Evolutionary conservation across 108 stramenopile genomes (phyloP), one percentile per base, ranked within the genome.

Genomic region (Fragilariopsis cylindrus): DNA sequence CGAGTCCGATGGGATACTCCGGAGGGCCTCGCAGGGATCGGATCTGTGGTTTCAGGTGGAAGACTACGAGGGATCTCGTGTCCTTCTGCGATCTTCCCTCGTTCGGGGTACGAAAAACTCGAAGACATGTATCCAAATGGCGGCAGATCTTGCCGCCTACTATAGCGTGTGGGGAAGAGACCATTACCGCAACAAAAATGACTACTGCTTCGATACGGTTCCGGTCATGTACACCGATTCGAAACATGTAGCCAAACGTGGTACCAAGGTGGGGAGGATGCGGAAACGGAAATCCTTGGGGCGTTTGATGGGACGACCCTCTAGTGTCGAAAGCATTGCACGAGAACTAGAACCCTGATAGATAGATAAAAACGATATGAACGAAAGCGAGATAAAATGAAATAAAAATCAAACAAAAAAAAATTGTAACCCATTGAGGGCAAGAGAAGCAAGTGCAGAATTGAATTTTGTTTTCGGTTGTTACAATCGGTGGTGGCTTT

Each of bases 11-110:
- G 70, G 50, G 16, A 55, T 57, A 7, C n/a, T 71, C 7, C 52
- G 70, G 7, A 19, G 70, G 15, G 30, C 42, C 21, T 39, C 70
- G 0, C 70, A 71, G 48, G 53, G 53, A 40, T 39, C 55, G 4
- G 70, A 71, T 57, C 42, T 71, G 0, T 71, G 70, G 70, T 71
- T 71, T 0, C 70, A 71, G 56, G 53, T 55, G 12, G 54, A 56
- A 16, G 70, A 71, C 12, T 71, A 71, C 42, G n/a, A 55, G 16
- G 70, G 70, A 44, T 71, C 70, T 0, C 53, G 70, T n/a, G 70
- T 71, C 4, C 50, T 71, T 0, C 42, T 71, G 5, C 54, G 55
- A 0, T 42, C 54, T 1, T 55, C 53, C 0, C 53, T 56, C 7
- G 30, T 42, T 21, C 70, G 55, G 5, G 55, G 70, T 9, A 43